Conservation (phyloP, 495 filamentous ascomycete species). For the Hypoxylon fuscum region DNA sequence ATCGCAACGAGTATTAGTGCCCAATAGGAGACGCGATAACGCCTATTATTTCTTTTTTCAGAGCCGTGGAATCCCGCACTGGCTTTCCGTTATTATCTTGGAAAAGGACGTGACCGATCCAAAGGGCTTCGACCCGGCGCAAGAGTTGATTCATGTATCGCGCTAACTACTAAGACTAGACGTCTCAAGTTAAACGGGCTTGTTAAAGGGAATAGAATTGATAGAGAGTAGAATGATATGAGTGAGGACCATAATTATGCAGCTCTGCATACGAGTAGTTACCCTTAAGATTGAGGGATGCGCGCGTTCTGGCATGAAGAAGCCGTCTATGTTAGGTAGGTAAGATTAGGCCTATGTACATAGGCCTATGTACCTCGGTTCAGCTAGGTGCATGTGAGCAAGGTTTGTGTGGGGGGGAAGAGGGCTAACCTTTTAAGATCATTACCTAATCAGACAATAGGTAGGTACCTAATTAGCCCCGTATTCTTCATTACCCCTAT, state of each 20-base stretch:
- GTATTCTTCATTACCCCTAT: conserved; percentile 1
- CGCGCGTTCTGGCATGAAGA: conserved; percentile 21
- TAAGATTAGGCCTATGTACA: conserved; percentile 22
- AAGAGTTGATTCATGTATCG: too few species aligned
- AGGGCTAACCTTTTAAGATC: neutral
- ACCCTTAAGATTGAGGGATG: neutral
- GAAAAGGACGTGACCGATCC: too few species aligned
- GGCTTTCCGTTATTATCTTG: too few species aligned
- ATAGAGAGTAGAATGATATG: conserved; percentile 2
- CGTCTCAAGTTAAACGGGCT: neutral
- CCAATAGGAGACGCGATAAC: conserved; percentile 10
- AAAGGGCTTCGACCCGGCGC: too few species aligned
- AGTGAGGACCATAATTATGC: conserved; percentile 25
- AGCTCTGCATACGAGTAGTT: neutral
- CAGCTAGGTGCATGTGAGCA: conserved; percentile 14
- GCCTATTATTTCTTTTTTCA: too few species aligned
- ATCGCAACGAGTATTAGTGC: conserved; percentile 13
- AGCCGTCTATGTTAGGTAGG: conserved; percentile 20
- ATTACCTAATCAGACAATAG: neutral
- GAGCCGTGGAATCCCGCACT: too few species aligned
- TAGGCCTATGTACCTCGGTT: conserved; percentile 17
- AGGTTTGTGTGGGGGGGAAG: neutral
- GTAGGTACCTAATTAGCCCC: neutral
- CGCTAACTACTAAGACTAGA: neutral
- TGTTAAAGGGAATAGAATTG: neutral